Evolutionary conservation across 441 rosid genomes (phyloP).

Genomic region (Breynia disticha): DNA sequence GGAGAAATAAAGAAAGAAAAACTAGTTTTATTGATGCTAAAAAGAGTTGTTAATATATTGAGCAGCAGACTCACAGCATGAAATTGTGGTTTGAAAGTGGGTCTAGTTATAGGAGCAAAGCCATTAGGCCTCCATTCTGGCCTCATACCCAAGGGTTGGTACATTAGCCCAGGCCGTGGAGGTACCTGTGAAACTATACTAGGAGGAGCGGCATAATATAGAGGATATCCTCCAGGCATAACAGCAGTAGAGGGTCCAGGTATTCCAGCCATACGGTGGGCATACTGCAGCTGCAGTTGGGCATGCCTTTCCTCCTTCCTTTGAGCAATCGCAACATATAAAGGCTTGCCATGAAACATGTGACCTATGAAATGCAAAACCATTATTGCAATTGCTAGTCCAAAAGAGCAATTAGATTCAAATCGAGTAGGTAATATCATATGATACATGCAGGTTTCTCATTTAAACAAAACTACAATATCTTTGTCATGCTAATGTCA

Average conservation of each 20-base stretch:
- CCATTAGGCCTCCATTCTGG: constrained; percentile 51
- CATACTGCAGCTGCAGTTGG: constrained; percentile 31
- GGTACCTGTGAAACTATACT: constrained; percentile 40
- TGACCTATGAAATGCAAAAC: constrained; percentile 25
- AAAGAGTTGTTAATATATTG: not conserved
- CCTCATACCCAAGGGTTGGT: constrained; percentile 47
- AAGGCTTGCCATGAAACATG: constrained; percentile 29
- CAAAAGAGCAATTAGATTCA: constrained; percentile 3
- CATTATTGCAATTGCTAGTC: not conserved
- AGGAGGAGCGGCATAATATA: constrained; percentile 47
- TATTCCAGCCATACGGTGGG: constrained; percentile 16
- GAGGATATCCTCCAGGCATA: constrained; percentile 48
- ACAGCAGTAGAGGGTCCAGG: constrained; percentile 24
- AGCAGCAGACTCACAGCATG: constrained; percentile 33
- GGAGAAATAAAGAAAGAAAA: not conserved
- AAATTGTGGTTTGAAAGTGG: constrained; percentile 38
- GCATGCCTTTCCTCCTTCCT: constrained; percentile 47
- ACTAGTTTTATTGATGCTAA: not conserved
- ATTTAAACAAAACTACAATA: too few relatives aligned
- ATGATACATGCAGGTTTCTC: not conserved
- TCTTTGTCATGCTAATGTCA: too few relatives aligned
- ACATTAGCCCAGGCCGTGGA: constrained; percentile 39
- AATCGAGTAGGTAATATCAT: not conserved
- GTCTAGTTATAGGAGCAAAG: constrained; percentile 39
- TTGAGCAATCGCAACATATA: constrained; percentile 69